Evolutionary conservation across 148 eudicot genomes (phyloP).

Genomic region (Amaranthus cruentus): DNA sequence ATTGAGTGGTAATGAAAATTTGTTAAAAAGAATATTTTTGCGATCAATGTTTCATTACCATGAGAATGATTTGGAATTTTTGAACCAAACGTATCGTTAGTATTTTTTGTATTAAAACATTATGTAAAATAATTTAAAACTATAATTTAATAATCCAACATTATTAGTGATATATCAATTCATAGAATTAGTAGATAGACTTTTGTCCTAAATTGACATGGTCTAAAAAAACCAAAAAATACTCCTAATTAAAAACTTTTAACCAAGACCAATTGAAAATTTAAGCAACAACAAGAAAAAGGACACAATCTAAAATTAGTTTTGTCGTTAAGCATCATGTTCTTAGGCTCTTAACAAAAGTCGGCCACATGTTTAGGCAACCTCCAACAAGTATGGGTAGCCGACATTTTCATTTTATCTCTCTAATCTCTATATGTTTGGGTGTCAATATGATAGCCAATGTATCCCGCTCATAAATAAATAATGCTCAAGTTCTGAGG

Average conservation of each 20-base stretch:
- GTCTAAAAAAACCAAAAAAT: too few relatives aligned
- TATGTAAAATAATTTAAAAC: background rate
- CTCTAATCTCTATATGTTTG: too few relatives aligned
- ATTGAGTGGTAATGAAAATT: background rate
- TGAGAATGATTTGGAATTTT: background rate
- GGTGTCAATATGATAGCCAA: too few relatives aligned
- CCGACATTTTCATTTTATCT: too few relatives aligned
- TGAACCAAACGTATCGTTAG: background rate
- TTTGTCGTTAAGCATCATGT: conserved; percentile 6
- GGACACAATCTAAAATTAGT: background rate
- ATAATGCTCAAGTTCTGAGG: too few relatives aligned
- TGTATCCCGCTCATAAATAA: too few relatives aligned
- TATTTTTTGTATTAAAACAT: background rate
- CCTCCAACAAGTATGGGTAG: too few relatives aligned
- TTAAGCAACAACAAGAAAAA: background rate
- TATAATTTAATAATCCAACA: too few relatives aligned
- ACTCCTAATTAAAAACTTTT: background rate
- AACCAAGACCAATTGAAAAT: background rate
- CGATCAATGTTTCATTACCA: background rate
- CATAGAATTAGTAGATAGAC: too few relatives aligned
- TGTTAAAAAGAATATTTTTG: background rate
- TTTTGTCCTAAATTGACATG: too few relatives aligned
- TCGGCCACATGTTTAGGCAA: background rate
- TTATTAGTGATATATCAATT: too few relatives aligned
- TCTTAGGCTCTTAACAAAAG: background rate